phyloP scores from a whole-genome alignment of 352 stramenopile genomes.

The Sclerospora graminicola region DNA sequence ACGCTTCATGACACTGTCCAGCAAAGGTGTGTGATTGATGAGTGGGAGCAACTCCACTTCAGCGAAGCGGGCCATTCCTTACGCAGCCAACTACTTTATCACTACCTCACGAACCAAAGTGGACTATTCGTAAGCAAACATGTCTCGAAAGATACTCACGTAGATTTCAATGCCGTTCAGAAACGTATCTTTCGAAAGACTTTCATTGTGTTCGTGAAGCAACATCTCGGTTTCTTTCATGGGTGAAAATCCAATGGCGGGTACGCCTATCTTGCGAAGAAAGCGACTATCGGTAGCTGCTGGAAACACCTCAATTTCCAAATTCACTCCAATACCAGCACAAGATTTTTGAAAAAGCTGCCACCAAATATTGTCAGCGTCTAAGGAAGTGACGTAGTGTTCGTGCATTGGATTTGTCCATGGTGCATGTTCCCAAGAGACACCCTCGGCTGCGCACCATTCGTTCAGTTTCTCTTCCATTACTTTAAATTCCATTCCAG shows the following conservation, averaged over 20 bases:
- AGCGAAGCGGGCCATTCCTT: no score
- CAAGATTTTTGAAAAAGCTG: constrained; percentile 33
- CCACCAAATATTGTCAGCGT: constrained; percentile 41
- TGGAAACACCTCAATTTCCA: constrained; percentile 74
- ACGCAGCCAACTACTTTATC: no score
- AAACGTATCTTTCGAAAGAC: constrained; percentile 88
- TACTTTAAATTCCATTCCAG: constrained; percentile 63
- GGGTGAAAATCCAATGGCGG: constrained; percentile 83
- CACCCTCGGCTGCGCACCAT: constrained; percentile 82
- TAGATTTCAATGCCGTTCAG: constrained; percentile 89
- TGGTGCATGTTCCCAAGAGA: constrained; percentile 71
- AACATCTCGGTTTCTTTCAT: constrained; percentile 92
- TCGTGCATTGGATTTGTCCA: constrained; percentile 39
- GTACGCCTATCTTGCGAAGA: constrained; percentile 69
- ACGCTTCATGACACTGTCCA: no score
- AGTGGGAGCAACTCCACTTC: no score
- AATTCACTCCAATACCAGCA: constrained; percentile 8
- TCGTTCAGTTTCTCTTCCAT: constrained; percentile 68
- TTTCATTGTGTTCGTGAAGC: constrained; percentile 96
- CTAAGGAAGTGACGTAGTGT: constrained; percentile 46
- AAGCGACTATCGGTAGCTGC: constrained; percentile 91
- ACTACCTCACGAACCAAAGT: no score
- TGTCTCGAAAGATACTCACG: constrained; percentile 35
- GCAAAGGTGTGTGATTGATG: no score
- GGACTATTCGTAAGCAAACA: constrained; percentile 34